Base-by-base conservation (phyloP, 345 rosid genomes). In the Ceriops zippeliana region DNA sequence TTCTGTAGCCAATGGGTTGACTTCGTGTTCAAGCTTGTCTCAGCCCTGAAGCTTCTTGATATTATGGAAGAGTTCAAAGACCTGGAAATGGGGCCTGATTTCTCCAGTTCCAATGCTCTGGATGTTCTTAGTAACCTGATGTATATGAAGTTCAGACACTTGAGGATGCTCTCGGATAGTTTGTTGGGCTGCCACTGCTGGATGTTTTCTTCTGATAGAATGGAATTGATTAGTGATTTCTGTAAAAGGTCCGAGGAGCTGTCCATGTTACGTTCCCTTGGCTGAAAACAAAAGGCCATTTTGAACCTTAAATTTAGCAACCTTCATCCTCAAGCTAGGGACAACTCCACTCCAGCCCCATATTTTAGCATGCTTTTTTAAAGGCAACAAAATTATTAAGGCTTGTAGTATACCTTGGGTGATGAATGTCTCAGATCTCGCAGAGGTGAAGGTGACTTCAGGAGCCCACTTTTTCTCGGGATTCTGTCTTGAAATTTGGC, bases 171-270 rank as follows among this genome's bases (percentile, higher is more conserved):
- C 81, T 91, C 97, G 0, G 97, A 88, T 11, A 93, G 85, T 81
- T 88, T 93, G 85, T 91, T 91, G 28, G 96, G 96, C 42, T 88
- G 88, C 90, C 87, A 82, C 35, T 78, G 89, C 68, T 83, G 89
- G 65, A 68, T 74, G 75, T 72, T 83, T 37, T 87, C 95, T 69
- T 86, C 92, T 64, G 77, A 72, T 47, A 75, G 70, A 19, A 81
- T 73, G 30, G 86, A 65, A 66, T 76, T 82, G 10, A 89, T 60
- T 47, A 83, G 70, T 71, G 89, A 73, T 70, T 75, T 87, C 47
- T 57, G 88, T 28, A 13, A 32, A 67, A 71, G 61, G 61, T 87
- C 90, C 52, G 79, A 27, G 7, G 83, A 70, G 16, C 60, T 56
- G 42, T 85, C 92, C 26, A 53, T 65, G 66, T 75, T 76, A 52